Evolutionary conservation across 2,329 filamentous ascomycete genomes (phyloP).

Genomic region (Calonectria naviculata): DNA sequence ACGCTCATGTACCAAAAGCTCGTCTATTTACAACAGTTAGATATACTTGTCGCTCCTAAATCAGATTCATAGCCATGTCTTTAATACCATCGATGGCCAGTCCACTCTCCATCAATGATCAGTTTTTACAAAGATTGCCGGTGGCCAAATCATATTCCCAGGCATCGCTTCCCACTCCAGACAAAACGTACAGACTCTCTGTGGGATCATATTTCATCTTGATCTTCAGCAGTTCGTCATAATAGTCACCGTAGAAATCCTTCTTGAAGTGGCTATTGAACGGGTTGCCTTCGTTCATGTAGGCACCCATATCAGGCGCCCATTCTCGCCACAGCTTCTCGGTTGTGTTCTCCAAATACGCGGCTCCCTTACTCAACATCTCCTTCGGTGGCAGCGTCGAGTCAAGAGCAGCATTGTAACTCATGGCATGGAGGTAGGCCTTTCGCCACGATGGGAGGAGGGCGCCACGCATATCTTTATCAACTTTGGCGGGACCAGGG

Average conservation of each 20-base stretch:
- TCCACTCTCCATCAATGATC: no score
- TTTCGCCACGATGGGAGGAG: not conserved
- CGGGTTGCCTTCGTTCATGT: conserved; percentile 3
- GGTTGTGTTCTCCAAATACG: not conserved
- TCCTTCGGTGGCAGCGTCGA: not conserved
- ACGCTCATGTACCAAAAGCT: no score
- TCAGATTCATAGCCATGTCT: no score
- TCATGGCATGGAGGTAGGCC: not conserved
- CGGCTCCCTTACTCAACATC: not conserved
- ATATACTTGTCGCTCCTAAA: no score
- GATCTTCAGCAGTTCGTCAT: not conserved
- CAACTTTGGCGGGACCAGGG: not conserved
- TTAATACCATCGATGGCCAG: no score
- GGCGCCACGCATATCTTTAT: not conserved
- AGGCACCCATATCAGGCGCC: not conserved
- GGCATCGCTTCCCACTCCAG: not conserved
- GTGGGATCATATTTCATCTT: not conserved
- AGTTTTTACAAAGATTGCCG: not conserved
- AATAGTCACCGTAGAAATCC: not conserved
- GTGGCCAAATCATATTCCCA: not conserved
- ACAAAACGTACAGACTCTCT: not conserved
- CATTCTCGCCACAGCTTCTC: not conserved
- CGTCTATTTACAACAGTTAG: no score
- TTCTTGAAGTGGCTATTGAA: not conserved
- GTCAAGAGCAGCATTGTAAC: not conserved